Evolutionary conservation across 1,139 yeast genomes (phyloP).

Genomic region (Zygosaccharomyces sapae): DNA sequence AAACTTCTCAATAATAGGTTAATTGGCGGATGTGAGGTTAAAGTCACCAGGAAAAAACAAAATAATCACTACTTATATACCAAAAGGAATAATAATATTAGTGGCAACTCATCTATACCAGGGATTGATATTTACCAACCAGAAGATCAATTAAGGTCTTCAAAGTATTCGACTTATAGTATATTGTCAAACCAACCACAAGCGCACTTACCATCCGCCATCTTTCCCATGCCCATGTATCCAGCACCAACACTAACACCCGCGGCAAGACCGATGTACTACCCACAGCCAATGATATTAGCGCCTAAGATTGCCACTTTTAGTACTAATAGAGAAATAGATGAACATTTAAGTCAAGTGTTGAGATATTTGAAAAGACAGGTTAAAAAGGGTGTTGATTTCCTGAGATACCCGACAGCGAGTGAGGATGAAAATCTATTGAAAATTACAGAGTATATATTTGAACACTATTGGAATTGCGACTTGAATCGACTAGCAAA

Average conservation of each 20-base stretch:
- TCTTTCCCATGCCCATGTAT: background rate
- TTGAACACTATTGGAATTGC: slow-evolving; percentile 37
- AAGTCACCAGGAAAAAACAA: slow-evolving; percentile 24
- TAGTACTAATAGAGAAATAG: background rate
- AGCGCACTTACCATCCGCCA: slow-evolving; percentile 5
- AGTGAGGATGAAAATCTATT: slow-evolving; percentile 34
- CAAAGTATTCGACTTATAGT: background rate
- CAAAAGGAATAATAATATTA: no score
- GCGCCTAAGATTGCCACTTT: background rate
- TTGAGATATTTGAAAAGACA: slow-evolving; percentile 29
- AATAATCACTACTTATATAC: no score
- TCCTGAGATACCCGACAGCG: slow-evolving; percentile 34
- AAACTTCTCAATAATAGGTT: slow-evolving; percentile 26
- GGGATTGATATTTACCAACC: background rate
- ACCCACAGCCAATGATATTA: slow-evolving; percentile 3
- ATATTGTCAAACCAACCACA: background rate
- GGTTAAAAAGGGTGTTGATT: slow-evolving; percentile 34
- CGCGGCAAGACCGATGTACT: slow-evolving; percentile 5
- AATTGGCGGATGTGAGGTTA: slow-evolving; percentile 30
- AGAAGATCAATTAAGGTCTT: background rate
- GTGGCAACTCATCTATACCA: background rate
- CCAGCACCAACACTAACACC: slow-evolving; percentile 4
- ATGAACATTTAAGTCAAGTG: slow-evolving; percentile 13
- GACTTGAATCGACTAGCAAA: slow-evolving; percentile 28
- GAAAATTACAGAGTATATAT: slow-evolving; percentile 35